phyloP scores from a whole-genome alignment of 352 stramenopile genomes.

The Aphanomyces astaci region DNA sequence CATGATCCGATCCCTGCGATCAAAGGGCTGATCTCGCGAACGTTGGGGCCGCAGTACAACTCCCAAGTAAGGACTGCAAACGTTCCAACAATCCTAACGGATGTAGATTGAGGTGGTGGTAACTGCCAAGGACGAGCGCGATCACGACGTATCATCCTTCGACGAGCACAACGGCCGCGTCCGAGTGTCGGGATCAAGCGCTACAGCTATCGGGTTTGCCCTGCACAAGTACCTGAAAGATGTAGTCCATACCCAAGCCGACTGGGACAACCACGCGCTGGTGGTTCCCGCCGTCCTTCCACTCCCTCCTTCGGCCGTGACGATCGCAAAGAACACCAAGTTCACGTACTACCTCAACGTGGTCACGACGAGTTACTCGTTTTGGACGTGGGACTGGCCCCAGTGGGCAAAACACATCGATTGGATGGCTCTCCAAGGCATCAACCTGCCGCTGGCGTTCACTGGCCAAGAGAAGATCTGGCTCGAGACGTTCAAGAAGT shows the following conservation, averaged over 20 bases:
- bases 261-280: conserved; percentile 74
- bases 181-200: conserved; percentile 46
- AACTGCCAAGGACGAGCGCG: conserved; percentile 30
- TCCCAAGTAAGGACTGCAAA: conserved; percentile 39
- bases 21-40: conserved; percentile 50
- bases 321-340: conserved; percentile 48
- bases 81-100: neutral
- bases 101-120: conserved; percentile 46
- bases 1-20: conserved; percentile 44
- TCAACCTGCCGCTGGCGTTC: conserved; percentile 88
- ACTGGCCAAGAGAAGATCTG: conserved; percentile 86
- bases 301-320: conserved; percentile 25
- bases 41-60: conserved; percentile 43
- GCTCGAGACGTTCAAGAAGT: conserved; percentile 76
- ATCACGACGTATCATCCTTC: conserved; percentile 56
- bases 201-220: conserved; percentile 59
- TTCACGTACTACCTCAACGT: conserved; percentile 91
- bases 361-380: conserved; percentile 87
- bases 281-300: conserved; percentile 46
- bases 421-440: conserved; percentile 87
- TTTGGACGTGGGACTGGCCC: conserved; percentile 78
- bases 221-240: conserved; percentile 75
- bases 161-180: conserved; percentile 38
- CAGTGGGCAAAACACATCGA: conserved; percentile 88
- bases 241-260: conserved; percentile 57